phyloP scores from a whole-genome alignment of 177 flowering plant genomes.

The Vitis hybrid region DNA sequence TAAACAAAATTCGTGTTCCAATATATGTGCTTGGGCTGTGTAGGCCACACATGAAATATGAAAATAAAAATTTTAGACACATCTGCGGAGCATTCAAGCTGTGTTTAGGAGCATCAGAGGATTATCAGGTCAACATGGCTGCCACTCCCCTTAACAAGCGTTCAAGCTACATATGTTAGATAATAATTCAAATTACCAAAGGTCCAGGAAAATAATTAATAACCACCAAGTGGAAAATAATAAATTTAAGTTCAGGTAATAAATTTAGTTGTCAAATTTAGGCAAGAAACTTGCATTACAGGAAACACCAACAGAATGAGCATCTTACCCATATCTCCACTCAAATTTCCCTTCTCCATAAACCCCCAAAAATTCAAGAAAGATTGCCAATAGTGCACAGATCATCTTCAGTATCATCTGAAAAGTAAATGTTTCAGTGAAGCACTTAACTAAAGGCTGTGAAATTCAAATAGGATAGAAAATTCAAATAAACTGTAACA shows the following conservation, averaged over 20 bases:
- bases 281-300: background rate
- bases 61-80: no score
- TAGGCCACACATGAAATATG: no score
- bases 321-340: constrained; percentile 89
- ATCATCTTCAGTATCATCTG: constrained; percentile 96
- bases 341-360: constrained; percentile 98
- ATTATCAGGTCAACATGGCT: no score
- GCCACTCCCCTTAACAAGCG: no score
- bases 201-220: background rate
- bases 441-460: background rate
- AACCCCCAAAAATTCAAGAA: constrained; percentile 73
- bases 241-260: background rate
- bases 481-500: background rate
- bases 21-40: no score
- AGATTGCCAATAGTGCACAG: constrained; percentile 84
- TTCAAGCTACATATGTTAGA: no score
- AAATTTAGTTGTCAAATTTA: background rate
- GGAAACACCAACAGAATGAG: background rate
- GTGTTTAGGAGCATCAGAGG: background rate
- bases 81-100: background rate
- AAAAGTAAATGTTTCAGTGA: constrained; percentile 10
- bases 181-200: background rate
- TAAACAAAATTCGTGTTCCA: no score
- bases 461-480: background rate
- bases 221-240: background rate